Percentiles rank a stretch among this genome's conserved stretches.
Conservation (phyloP, 2,329 filamentous ascomycete genomes). For the Biscogniauxia mediterranea region DNA sequence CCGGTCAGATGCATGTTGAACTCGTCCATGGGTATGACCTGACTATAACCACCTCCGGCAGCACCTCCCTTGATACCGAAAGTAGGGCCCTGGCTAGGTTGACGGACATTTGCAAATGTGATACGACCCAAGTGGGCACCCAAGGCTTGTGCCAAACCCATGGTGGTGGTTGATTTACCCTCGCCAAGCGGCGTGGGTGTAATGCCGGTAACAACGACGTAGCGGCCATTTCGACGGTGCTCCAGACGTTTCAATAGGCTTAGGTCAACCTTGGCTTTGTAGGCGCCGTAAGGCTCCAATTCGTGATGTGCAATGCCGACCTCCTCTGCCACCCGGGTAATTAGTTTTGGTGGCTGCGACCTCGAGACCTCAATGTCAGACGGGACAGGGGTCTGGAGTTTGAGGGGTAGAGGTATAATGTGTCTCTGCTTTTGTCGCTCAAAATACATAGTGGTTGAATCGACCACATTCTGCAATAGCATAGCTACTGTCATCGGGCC, state of each 20-base stretch:
- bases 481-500: slow-evolving; percentile 99
- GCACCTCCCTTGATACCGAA: slow-evolving; percentile 99
- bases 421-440: slow-evolving; percentile 78
- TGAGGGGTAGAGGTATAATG: slow-evolving; percentile 80
- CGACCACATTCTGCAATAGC: slow-evolving; percentile 93
- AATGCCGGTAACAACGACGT: slow-evolving; percentile 91
- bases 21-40: slow-evolving; percentile 99
- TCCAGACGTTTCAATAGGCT: slow-evolving; percentile 76
- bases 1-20: slow-evolving; percentile 98
- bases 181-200: slow-evolving; percentile 95
- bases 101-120: slow-evolving; percentile 93
- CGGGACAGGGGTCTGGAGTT: slow-evolving; percentile 77
- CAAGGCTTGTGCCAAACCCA: slow-evolving; percentile 90
- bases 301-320: slow-evolving; percentile 86
- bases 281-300: slow-evolving; percentile 88
- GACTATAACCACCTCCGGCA: slow-evolving; percentile 95
- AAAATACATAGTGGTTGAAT: slow-evolving; percentile 78
- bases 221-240: slow-evolving; percentile 85
- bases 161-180: slow-evolving; percentile 96
- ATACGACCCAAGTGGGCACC: slow-evolving; percentile 84
- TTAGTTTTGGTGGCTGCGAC: slow-evolving; percentile 86
- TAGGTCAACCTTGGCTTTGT: slow-evolving; percentile 94
- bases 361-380: slow-evolving; percentile 93
- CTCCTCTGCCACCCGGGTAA: slow-evolving; percentile 80
- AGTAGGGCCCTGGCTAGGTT: slow-evolving; percentile 94